Evolutionary conservation across 2,329 filamentous ascomycete genomes (phyloP).

Genomic region (Aspergillus ruber): DNA sequence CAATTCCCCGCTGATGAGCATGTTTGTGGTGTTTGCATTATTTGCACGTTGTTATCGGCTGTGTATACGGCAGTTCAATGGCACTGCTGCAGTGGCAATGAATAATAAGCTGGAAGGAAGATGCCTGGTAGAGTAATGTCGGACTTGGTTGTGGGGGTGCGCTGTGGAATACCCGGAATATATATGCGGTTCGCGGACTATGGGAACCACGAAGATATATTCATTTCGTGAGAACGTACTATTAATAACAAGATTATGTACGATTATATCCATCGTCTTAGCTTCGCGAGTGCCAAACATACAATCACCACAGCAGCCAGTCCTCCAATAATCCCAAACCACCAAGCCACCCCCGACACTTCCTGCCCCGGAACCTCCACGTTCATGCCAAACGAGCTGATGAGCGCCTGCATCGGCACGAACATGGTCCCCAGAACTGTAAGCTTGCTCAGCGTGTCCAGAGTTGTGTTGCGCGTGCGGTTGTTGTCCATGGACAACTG

Average conservation of each 20-base stretch:
- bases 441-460: constrained; percentile 81
- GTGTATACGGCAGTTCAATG: background rate
- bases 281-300: constrained; percentile 25
- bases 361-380: constrained; percentile 32
- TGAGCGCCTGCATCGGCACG: constrained; percentile 84
- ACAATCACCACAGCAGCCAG: constrained; percentile 27
- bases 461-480: constrained; percentile 74
- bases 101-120: too few species aligned
- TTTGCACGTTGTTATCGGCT: background rate
- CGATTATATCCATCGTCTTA: constrained; percentile 12
- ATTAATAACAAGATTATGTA: too few species aligned
- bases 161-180: too few species aligned
- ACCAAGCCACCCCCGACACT: constrained; percentile 27
- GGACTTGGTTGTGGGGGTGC: too few species aligned
- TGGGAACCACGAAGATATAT: too few species aligned
- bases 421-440: constrained; percentile 84
- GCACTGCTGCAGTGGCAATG: too few species aligned
- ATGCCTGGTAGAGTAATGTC: too few species aligned
- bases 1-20: background rate
- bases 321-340: constrained; percentile 35
- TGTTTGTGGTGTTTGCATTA: background rate
- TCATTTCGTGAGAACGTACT: too few species aligned
- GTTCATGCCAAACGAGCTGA: constrained; percentile 46
- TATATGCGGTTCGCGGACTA: too few species aligned
- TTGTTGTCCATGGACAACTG: constrained; percentile 87